phyloP scores from a whole-genome alignment of 345 rosid species.

The Populus tremula region DNA sequence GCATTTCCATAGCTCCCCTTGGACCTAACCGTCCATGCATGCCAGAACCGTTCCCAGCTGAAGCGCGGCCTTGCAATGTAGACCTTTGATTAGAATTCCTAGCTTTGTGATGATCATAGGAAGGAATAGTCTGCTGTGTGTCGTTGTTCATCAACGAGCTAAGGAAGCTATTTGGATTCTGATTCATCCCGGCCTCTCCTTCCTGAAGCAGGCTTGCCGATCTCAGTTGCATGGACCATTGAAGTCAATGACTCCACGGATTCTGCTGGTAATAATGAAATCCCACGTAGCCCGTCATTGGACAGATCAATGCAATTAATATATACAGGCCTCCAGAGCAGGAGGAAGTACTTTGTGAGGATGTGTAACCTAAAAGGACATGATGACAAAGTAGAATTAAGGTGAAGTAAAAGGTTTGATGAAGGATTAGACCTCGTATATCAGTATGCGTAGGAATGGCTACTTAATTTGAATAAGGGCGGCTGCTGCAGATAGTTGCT shows the following conservation, averaged over 20 bases:
- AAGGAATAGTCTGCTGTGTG: neutral
- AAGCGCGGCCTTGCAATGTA: conserved; percentile 1
- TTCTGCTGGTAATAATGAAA: conserved; percentile 31
- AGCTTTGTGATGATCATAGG: neutral
- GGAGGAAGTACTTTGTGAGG: conserved; percentile 59
- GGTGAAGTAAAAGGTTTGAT: neutral
- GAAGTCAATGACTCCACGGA: conserved; percentile 40
- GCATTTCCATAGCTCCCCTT: conserved; percentile 28
- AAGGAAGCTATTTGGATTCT: conserved; percentile 23
- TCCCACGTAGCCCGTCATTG: conserved; percentile 55
- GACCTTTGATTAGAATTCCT: conserved; percentile 8
- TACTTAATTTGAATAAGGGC: conserved; percentile 56
- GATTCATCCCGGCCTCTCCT: conserved; percentile 6
- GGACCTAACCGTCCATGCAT: conserved; percentile 16
- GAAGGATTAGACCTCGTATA: neutral
- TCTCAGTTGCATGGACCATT: conserved; percentile 44
- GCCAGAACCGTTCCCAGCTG: conserved; percentile 27
- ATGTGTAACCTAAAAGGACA: conserved; percentile 51
- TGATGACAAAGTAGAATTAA: neutral
- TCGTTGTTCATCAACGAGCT: conserved; percentile 16
- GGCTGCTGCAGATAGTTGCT: conserved; percentile 65
- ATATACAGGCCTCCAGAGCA: conserved; percentile 59
- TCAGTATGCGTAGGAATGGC: neutral
- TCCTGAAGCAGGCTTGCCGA: conserved; percentile 23
- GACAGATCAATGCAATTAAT: conserved; percentile 60